Evolutionary conservation across 2,329 filamentous ascomycete species (phyloP).

Genomic region (Fusarium sp.): DNA sequence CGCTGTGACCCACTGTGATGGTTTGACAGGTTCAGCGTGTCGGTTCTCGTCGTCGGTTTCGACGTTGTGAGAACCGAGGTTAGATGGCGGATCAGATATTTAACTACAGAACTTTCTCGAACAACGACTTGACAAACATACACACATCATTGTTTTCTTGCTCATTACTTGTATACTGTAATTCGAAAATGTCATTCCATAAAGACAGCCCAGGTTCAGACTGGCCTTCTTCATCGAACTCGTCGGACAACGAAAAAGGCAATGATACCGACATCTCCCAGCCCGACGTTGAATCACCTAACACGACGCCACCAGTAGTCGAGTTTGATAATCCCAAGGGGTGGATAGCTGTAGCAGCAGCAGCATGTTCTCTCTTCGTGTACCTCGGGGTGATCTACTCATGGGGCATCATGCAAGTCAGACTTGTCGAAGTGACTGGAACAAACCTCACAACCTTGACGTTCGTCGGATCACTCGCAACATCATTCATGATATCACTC

Average conservation of each 20-base stretch:
- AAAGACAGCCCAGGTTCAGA: neutral
- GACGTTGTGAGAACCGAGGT: neutral
- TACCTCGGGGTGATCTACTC: constrained; percentile 47
- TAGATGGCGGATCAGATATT: neutral
- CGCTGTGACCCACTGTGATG: neutral
- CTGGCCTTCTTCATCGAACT: neutral
- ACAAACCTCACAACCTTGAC: constrained; percentile 42
- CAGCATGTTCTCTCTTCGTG: constrained; percentile 39
- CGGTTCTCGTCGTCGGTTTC: neutral
- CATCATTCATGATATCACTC: constrained; percentile 41
- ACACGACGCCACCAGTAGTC: neutral
- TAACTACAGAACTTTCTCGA: neutral
- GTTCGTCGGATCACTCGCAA: constrained; percentile 44
- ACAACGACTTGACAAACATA: neutral
- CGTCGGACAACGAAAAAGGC: constrained; percentile 25
- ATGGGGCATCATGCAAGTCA: constrained; percentile 45
- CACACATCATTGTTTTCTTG: neutral
- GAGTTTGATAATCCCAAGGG: constrained; percentile 25
- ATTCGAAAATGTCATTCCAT: neutral
- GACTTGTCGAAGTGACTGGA: constrained; percentile 37
- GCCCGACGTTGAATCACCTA: no score
- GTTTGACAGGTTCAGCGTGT: neutral
- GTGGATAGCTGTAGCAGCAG: constrained; percentile 31
- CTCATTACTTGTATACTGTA: accelerated
- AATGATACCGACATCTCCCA: constrained; percentile 3